Percentiles rank a stretch among this genome's conserved stretches.
These are phyloP conservation scores for Petunia secreta DNA, from an alignment of 257 asterid genomes.

Conservation along the genomic window DNA sequence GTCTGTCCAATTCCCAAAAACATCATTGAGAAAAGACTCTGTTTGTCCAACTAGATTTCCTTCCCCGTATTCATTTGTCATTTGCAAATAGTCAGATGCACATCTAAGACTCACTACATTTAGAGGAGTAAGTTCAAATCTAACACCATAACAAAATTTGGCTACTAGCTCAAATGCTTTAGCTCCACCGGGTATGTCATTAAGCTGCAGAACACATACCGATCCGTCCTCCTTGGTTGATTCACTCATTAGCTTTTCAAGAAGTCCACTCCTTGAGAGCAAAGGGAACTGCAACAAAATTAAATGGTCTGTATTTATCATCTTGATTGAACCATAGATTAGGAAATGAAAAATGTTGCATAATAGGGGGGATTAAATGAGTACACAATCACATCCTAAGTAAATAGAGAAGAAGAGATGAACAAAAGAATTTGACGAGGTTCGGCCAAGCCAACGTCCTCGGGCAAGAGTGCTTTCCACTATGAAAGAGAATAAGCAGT, in stretches of 20 bases:
- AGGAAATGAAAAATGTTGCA: too few species aligned
- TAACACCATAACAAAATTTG: constrained; percentile 80
- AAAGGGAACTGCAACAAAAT: constrained; percentile 66
- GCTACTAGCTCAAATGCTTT: constrained; percentile 81
- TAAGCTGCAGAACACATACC: constrained; percentile 49
- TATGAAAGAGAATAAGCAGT: too few species aligned
- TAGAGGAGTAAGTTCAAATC: constrained; percentile 68
- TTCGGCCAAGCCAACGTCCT: too few species aligned
- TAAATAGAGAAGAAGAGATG: too few species aligned
- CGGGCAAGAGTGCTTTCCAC: too few species aligned
- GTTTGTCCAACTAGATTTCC: constrained; percentile 72
- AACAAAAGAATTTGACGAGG: too few species aligned
- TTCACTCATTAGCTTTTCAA: constrained; percentile 77
- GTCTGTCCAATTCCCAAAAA: constrained; percentile 75
- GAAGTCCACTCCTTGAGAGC: constrained; percentile 72
- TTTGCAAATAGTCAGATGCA: constrained; percentile 80
- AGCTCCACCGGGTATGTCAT: constrained; percentile 85
- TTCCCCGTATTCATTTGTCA: constrained; percentile 85
- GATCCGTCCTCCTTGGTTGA: constrained; percentile 39
- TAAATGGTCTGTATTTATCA: neutral
- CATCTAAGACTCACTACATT: constrained; percentile 79
- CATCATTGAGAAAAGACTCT: constrained; percentile 61
- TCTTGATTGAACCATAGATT: too few species aligned
- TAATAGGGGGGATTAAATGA: too few species aligned
- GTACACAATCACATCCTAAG: too few species aligned